Evolutionary conservation across 73 alveolate genomes (phyloP).

Genomic region (Effrenium voratum): DNA sequence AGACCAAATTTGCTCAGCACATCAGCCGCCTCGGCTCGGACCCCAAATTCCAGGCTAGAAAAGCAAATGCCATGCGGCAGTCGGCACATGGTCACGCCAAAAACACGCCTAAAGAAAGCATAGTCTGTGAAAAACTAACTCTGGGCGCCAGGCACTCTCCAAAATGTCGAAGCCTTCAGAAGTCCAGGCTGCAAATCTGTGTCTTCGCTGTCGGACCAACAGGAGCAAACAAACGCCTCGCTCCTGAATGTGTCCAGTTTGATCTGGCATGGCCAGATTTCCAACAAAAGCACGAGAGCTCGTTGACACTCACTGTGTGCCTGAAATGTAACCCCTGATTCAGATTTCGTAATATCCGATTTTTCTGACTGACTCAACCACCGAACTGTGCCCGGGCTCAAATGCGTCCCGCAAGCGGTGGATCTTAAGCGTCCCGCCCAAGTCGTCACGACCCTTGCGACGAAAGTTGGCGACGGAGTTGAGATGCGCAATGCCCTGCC

Average conservation of each 20-base stretch:
- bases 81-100: not conserved
- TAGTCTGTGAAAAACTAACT: not conserved
- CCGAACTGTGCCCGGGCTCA: not conserved
- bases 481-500: constrained; percentile 89
- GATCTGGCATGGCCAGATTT: too few species aligned
- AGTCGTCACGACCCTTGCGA: constrained; percentile 81
- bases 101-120: too few species aligned
- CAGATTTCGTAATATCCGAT: too few species aligned
- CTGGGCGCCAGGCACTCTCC: constrained; percentile 42
- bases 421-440: not conserved
- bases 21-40: constrained; percentile 17
- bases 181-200: too few species aligned
- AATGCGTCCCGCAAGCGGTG: too few species aligned
- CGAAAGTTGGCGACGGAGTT: constrained; percentile 90
- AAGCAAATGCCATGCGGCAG: not conserved
- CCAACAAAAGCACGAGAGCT: too few species aligned
- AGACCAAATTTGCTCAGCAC: constrained; percentile 66
- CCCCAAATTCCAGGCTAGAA: not conserved
- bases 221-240: too few species aligned
- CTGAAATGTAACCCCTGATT: too few species aligned
- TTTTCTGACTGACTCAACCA: too few species aligned
- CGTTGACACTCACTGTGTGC: too few species aligned
- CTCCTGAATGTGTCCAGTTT: too few species aligned
- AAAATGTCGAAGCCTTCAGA: constrained; percentile 61
- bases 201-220: too few species aligned